Conservation (phyloP, 2,329 filamentous ascomycete genomes). For the Fonsecaea pugnacius region DNA sequence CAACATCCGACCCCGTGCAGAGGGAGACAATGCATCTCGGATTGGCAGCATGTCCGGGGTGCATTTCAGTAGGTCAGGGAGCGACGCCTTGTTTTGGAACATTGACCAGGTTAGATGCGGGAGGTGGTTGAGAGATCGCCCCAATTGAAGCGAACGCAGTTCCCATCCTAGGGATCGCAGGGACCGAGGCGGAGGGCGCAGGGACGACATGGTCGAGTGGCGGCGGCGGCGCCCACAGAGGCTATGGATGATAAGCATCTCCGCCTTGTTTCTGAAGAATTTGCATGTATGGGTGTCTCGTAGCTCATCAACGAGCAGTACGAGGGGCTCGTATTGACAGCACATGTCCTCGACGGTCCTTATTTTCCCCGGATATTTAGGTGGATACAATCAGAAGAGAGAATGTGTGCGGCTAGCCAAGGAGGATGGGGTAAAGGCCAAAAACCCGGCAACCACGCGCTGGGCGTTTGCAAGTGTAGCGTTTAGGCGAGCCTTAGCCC, state of each 20-base stretch:
- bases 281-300: not conserved
- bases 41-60: not conserved
- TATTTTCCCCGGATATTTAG: not conserved
- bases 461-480: not conserved
- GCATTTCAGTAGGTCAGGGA: not conserved
- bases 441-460: conserved; percentile 4
- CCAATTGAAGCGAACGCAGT: not conserved
- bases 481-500: conserved; percentile 4
- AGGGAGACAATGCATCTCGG: not conserved
- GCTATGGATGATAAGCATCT: not conserved
- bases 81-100: not conserved
- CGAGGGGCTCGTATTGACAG: not conserved
- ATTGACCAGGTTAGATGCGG: not conserved
- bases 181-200: not conserved
- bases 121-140: conserved; percentile 1
- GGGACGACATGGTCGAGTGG: not conserved
- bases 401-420: not conserved
- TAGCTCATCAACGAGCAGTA: not conserved
- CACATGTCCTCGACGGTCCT: not conserved
- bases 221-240: not conserved
- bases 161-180: not conserved
- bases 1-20: not conserved
- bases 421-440: conserved; percentile 6
- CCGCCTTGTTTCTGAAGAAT: not conserved
- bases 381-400: not conserved